These are phyloP conservation scores for Phytophthora sp. DNA, from an alignment of 352 stramenopile species.

Conservation along the genomic window DNA sequence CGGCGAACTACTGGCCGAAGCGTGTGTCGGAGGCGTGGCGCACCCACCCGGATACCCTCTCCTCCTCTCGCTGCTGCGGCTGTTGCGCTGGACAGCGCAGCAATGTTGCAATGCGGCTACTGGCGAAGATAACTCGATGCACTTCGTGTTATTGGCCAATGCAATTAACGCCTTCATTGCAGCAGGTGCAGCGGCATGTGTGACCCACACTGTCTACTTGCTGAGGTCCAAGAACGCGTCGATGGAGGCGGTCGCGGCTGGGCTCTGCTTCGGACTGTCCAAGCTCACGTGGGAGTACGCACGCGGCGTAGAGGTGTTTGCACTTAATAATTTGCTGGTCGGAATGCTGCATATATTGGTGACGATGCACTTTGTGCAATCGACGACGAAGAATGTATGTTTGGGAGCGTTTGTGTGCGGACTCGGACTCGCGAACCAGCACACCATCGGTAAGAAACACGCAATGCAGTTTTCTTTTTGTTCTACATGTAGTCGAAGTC, in stretches of 20 bases:
- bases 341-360: constrained; percentile 74
- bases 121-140: not conserved
- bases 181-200: constrained; percentile 39
- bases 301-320: constrained; percentile 89
- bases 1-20: constrained; percentile 92
- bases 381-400: constrained; percentile 29
- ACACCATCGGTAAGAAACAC: constrained; percentile 71
- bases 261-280: constrained; percentile 76
- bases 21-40: constrained; percentile 88
- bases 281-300: constrained; percentile 93
- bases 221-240: constrained; percentile 17
- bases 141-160: constrained; percentile 49
- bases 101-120: not conserved
- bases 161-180: constrained; percentile 42
- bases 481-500: not conserved
- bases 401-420: constrained; percentile 88
- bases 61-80: constrained; percentile 73
- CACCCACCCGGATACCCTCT: constrained; percentile 94
- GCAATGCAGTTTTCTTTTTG: not conserved
- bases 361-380: constrained; percentile 36
- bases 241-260: constrained; percentile 42
- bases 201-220: constrained; percentile 47
- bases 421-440: constrained; percentile 93
- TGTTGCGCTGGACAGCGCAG: constrained; percentile 13
- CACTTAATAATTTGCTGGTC: constrained; percentile 92